phyloP scores from a whole-genome alignment of 1,284 basidiomycete genomes.

The Naganishia liquefaciens region DNA sequence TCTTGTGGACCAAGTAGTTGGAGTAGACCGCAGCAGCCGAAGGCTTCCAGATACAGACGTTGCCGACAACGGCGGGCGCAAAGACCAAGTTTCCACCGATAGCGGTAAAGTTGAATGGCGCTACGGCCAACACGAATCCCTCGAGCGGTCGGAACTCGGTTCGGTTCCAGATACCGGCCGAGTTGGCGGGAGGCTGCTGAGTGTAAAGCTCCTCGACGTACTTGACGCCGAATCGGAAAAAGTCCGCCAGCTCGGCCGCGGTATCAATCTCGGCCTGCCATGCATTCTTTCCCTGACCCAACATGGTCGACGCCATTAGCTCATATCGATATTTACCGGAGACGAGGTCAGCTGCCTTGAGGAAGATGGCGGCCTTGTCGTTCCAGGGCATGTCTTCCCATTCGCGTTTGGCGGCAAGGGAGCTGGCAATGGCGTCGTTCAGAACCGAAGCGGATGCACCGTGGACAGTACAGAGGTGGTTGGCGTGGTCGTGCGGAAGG shows the following conservation, averaged over 20 bases:
- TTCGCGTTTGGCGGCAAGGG: slow-evolving; percentile 76
- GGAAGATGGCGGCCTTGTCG: slow-evolving; percentile 94
- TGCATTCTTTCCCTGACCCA: slow-evolving; percentile 97
- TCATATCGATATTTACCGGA: slow-evolving; percentile 92
- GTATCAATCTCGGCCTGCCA: slow-evolving; percentile 99
- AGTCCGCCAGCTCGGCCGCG: slow-evolving; percentile 92
- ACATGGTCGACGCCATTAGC: slow-evolving; percentile 93
- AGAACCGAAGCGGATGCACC: slow-evolving; percentile 80
- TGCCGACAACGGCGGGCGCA: slow-evolving; percentile 91
- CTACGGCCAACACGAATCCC: slow-evolving; percentile 95
- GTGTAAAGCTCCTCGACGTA: slow-evolving; percentile 93
- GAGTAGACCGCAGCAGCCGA: slow-evolving; percentile 93
- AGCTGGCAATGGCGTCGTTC: slow-evolving; percentile 78
- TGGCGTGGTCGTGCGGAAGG: slow-evolving; percentile 80
- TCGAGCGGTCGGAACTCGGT: slow-evolving; percentile 94
- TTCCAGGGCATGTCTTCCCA: slow-evolving; percentile 97
- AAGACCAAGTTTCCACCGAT: slow-evolving; percentile 85
- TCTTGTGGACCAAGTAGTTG: slow-evolving; percentile 89
- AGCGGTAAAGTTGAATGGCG: slow-evolving; percentile 98
- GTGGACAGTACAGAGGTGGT: slow-evolving; percentile 81
- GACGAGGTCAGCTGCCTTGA: slow-evolving; percentile 93
- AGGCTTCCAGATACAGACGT: slow-evolving; percentile 96
- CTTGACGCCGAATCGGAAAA: slow-evolving; percentile 92
- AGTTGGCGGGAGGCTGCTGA: slow-evolving; percentile 85
- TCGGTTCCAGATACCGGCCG: slow-evolving; percentile 91